Evolutionary conservation across 257 asterid species (phyloP).

Genomic region (Avicennia marina): DNA sequence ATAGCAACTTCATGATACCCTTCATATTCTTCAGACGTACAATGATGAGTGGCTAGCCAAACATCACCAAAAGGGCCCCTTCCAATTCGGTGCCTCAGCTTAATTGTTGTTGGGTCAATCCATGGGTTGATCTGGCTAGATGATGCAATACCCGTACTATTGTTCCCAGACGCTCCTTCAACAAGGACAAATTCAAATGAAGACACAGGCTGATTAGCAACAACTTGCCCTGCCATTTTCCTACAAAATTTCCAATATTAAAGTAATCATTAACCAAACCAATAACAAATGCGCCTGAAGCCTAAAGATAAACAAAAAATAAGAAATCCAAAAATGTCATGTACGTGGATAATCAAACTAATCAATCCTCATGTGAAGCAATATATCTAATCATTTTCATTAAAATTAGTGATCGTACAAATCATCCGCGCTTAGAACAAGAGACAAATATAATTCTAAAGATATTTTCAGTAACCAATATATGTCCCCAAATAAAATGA

Average conservation of each 20-base stretch:
- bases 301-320: background rate
- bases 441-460: too few relatives aligned
- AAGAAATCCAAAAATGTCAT: conserved; percentile 4
- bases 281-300: background rate
- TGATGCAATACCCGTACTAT: conserved; percentile 31
- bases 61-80: conserved; percentile 85
- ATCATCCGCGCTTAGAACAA: too few relatives aligned
- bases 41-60: conserved; percentile 82
- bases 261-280: conserved; percentile 7
- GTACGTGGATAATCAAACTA: too few relatives aligned
- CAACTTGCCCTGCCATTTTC: conserved; percentile 69
- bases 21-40: conserved; percentile 46
- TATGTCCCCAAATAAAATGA: too few relatives aligned
- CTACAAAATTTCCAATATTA: conserved; percentile 14
- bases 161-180: conserved; percentile 52
- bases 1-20: conserved; percentile 85
- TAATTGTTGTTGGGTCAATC: conserved; percentile 71
- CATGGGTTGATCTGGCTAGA: conserved; percentile 44
- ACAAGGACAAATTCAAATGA: conserved; percentile 68
- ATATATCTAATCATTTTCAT: too few relatives aligned
- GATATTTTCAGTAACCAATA: too few relatives aligned
- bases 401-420: too few relatives aligned
- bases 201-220: conserved; percentile 34
- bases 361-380: background rate
- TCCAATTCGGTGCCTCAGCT: conserved; percentile 76